phyloP scores from a whole-genome alignment of 495 filamentous ascomycete species.

The Aspergillus leporis region DNA sequence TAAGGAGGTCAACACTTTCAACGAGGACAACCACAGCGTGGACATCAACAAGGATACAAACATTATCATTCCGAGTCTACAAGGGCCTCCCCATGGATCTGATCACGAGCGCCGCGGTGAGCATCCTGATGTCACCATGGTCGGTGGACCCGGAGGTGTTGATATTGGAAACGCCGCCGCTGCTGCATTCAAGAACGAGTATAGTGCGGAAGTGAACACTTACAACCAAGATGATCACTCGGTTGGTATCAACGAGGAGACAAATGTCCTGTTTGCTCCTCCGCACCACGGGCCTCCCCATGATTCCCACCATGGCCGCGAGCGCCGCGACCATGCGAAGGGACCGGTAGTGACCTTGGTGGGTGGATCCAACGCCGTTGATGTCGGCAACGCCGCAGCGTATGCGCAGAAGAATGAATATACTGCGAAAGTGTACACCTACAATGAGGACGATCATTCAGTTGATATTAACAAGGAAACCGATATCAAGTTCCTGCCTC shows the following conservation, averaged over 20 bases:
- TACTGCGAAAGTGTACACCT: conserved; percentile 22
- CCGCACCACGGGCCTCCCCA: background rate
- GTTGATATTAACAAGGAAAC: conserved; percentile 17
- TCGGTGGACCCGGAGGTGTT: background rate
- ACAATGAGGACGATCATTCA: conserved; percentile 32
- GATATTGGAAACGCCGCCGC: background rate
- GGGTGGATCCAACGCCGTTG: conserved; percentile 15
- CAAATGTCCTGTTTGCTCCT: background rate
- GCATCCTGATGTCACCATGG: background rate
- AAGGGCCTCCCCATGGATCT: background rate
- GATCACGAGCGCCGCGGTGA: background rate
- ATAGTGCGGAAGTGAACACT: background rate
- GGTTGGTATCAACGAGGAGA: conserved; percentile 4
- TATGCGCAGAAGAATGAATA: conserved; percentile 25
- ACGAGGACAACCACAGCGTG: background rate
- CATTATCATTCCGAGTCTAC: background rate
- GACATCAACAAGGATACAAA: background rate
- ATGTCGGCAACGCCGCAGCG: conserved; percentile 30
- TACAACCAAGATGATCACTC: conserved; percentile 10
- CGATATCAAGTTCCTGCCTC: conserved; percentile 5
- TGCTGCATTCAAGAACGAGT: background rate
- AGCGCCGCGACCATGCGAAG: background rate
- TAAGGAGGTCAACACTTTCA: background rate
- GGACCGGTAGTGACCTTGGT: conserved; percentile 2
- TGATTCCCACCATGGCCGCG: background rate